Conservation (phyloP, 805 yeast species). For the Kregervanrija pseudodelftensis region DNA sequence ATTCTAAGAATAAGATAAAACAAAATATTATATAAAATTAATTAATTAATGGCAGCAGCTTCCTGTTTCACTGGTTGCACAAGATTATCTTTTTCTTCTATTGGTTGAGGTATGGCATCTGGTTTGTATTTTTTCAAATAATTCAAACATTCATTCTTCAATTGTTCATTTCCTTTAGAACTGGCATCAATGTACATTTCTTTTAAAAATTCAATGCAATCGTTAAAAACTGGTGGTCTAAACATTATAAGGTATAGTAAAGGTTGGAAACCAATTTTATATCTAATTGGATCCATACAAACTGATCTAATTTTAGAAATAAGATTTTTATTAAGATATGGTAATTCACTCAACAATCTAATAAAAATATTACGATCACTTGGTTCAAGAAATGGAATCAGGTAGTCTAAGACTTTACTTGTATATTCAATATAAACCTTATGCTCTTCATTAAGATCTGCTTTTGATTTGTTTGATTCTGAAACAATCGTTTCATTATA, state of each 20-base stretch:
- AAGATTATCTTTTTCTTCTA: too few species aligned
- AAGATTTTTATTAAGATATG: conserved; percentile 57
- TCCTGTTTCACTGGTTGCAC: not conserved
- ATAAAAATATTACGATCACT: conserved; percentile 75
- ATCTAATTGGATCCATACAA: conserved; percentile 80
- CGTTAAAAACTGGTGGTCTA: conserved; percentile 72
- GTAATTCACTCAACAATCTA: conserved; percentile 80
- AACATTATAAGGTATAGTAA: conserved; percentile 80
- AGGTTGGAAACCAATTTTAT: conserved; percentile 73
- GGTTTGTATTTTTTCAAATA: conserved; percentile 41
- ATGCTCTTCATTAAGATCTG: conserved; percentile 5
- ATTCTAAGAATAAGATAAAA: not conserved
- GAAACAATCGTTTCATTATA: conserved; percentile 46
- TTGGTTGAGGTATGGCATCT: conserved; percentile 4
- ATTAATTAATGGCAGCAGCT: not conserved
- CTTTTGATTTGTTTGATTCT: conserved; percentile 10
- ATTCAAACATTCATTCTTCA: conserved; percentile 39
- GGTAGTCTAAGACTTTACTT: conserved; percentile 60
- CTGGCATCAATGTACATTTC: conserved; percentile 36
- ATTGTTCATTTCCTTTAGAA: conserved; percentile 35
- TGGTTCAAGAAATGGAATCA: conserved; percentile 79
- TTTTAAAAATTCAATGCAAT: conserved; percentile 42
- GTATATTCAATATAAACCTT: conserved; percentile 61
- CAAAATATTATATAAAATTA: not conserved
- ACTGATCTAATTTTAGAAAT: conserved; percentile 62